A percentile compares a stretch with the other conserved stretches of the same genome.
phyloP scores from a whole-genome alignment of 306 rosid genomes.

The Ormosia semicastrata region DNA sequence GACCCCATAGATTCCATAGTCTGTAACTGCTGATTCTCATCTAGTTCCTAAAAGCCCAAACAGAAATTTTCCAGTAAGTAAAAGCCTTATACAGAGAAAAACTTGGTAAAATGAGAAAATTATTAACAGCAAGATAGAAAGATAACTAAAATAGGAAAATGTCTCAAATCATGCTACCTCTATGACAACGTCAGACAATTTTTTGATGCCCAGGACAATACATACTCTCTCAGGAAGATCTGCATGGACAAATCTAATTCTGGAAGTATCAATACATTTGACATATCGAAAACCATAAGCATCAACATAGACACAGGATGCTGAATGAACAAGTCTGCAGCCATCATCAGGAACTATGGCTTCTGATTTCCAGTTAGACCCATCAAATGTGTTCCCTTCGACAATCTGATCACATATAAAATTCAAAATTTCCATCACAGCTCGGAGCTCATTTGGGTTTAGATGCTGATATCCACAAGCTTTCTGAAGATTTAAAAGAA shows the following conservation, averaged over 20 bases:
- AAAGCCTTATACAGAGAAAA: constrained; percentile 3
- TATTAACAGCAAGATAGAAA: not conserved
- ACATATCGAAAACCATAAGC: constrained; percentile 82
- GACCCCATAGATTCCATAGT: constrained; percentile 57
- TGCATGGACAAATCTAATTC: constrained; percentile 84
- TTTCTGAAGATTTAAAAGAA: constrained; percentile 80
- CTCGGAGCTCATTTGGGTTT: constrained; percentile 96
- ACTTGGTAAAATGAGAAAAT: not conserved
- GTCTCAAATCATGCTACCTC: constrained; percentile 62
- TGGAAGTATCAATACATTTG: constrained; percentile 78
- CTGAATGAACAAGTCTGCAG: constrained; percentile 90
- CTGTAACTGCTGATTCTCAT: constrained; percentile 56
- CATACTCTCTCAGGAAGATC: constrained; percentile 89
- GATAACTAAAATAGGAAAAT: constrained; percentile 11
- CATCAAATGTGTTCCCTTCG: constrained; percentile 45
- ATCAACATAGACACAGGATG: constrained; percentile 80
- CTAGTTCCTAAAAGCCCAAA: constrained; percentile 69
- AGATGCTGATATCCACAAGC: constrained; percentile 90
- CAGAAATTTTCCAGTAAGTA: constrained; percentile 36
- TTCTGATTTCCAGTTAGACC: constrained; percentile 59
- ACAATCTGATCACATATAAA: constrained; percentile 69
- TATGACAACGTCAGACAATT: constrained; percentile 74
- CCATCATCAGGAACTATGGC: constrained; percentile 91
- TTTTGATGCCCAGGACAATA: constrained; percentile 63
- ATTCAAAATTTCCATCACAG: constrained; percentile 85